Evolutionary conservation across 2,329 filamentous ascomycete genomes (phyloP), one percentile per base, ranked within the genome.

Genomic region (Akanthomyces muscarius): DNA sequence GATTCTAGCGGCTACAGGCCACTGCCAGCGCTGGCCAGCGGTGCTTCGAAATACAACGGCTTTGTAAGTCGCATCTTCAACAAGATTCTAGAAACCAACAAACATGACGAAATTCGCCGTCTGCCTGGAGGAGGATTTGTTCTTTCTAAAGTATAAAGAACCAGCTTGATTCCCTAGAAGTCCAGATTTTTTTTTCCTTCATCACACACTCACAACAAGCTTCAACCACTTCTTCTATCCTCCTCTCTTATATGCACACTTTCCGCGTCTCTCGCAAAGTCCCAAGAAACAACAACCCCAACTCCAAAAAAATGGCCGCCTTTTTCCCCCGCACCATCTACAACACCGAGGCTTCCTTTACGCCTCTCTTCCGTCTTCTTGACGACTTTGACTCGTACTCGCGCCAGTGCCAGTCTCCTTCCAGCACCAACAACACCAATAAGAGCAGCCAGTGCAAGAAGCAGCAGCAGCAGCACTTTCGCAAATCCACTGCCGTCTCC

Each of bases 311-410:
- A 73, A 87, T 87, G 85, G 81, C 84, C 68, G 81, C 84, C 68
- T 78, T 87, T 78, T 86, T 86, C 78, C 79, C 82, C 64, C 80
- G 80, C 72, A 77, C 76, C 70, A 76, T 81, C 69, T 79, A 83
- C 78, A 74, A 78, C 70, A 68, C 75, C 66, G 77, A 81, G 72
- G 71, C 79, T 68, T 81, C 81, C 73, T 84, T 86, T 74, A 80
- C 79, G 44, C 82, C 84, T 61, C 82, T 88, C 70, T 86, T 88
- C 81, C 84, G 84, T 64, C 80, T 88, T 65, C 81, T 88, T 56
- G 84, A 87, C 69, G 85, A 87, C 75, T 86, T 84, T 67, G 84
- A 88, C 71, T 79, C 75, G 71, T 86, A 86, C 75, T 78, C 76
- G 66, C 77, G 76, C 52, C 76, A 80, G 65, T 67, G 66, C 41